Conservation (phyloP, 805 yeast genomes). For the Spencermartinsiella europaea region DNA sequence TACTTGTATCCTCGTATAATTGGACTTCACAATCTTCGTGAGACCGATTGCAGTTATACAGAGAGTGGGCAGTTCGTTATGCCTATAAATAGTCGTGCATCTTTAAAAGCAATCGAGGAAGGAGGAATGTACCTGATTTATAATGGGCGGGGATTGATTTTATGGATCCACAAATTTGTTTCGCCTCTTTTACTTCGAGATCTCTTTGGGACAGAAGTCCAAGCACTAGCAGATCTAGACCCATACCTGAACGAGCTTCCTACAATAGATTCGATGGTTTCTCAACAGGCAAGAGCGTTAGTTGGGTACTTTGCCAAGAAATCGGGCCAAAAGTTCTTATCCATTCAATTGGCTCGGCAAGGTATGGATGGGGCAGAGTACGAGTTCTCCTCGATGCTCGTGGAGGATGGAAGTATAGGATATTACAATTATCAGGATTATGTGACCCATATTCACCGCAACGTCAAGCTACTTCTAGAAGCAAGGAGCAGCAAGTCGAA, state of each 20-base stretch:
- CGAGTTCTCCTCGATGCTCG: slow-evolving; percentile 54
- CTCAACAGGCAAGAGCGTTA: slow-evolving; percentile 60
- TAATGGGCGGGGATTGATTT: slow-evolving; percentile 53
- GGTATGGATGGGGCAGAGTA: slow-evolving; percentile 56
- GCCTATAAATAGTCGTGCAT: slow-evolving; percentile 47
- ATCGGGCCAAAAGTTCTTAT: slow-evolving; percentile 37
- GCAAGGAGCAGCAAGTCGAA: slow-evolving; percentile 14
- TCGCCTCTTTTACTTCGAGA: slow-evolving; percentile 65
- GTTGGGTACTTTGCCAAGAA: slow-evolving; percentile 48
- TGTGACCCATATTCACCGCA: slow-evolving; percentile 60
- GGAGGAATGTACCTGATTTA: slow-evolving; percentile 79
- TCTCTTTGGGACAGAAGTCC: slow-evolving; percentile 57
- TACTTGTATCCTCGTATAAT: slow-evolving; percentile 77
- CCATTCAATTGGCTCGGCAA: slow-evolving; percentile 58
- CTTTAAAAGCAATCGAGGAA: slow-evolving; percentile 39
- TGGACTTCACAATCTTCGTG: slow-evolving; percentile 61
- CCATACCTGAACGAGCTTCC: slow-evolving; percentile 60
- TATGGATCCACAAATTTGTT: slow-evolving; percentile 69
- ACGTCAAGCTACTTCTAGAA: slow-evolving; percentile 29
- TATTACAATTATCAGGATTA: slow-evolving; percentile 61
- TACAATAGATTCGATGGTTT: slow-evolving; percentile 59
- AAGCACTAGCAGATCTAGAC: slow-evolving; percentile 39
- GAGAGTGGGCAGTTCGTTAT: slow-evolving; percentile 38
- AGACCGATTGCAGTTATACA: slow-evolving; percentile 50
- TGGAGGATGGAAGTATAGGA: slow-evolving; percentile 65